phyloP scores from a whole-genome alignment of 352 stramenopile genomes.

The Sclerospora graminicola region DNA sequence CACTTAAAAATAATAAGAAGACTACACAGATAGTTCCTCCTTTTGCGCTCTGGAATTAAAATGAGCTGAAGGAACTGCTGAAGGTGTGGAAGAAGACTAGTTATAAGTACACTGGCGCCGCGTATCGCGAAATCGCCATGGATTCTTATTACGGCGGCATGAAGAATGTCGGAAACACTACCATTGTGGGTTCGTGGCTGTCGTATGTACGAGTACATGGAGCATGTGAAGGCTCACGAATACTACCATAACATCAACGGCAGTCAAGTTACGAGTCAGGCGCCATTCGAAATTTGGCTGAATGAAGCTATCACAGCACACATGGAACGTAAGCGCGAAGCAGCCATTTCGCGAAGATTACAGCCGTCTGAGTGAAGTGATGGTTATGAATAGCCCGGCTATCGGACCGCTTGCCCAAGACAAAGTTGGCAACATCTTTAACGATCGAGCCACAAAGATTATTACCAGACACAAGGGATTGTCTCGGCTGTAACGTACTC shows the following conservation, averaged over 20 bases:
- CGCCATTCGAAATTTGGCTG: too few relatives aligned
- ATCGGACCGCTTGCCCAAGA: conserved; percentile 60
- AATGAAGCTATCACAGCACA: conserved; percentile 74
- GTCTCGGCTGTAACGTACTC: conserved; percentile 69
- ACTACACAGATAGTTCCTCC: too few relatives aligned
- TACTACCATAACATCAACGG: conserved; percentile 84
- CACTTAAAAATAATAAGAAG: too few relatives aligned
- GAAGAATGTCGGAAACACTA: conserved; percentile 80
- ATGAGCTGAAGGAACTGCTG: too few relatives aligned
- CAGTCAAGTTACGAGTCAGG: conserved; percentile 65
- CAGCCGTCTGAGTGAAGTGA: too few relatives aligned
- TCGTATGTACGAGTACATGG: conserved; percentile 77
- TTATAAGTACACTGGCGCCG: too few relatives aligned
- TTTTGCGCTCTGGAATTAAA: too few relatives aligned
- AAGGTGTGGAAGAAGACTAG: too few relatives aligned
- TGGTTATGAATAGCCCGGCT: too few relatives aligned
- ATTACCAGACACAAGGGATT: conserved; percentile 68
- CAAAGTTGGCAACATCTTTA: conserved; percentile 55
- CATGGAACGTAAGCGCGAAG: conserved; percentile 63
- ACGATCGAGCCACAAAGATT: conserved; percentile 64
- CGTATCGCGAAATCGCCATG: conserved; percentile 78
- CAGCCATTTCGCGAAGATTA: too few relatives aligned
- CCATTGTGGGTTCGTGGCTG: conserved; percentile 57
- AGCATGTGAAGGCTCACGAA: conserved; percentile 74
- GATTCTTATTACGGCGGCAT: conserved; percentile 77